Evolutionary conservation across 176 grass and related monocot genomes (phyloP), one percentile per base, ranked within the genome.

Genomic region (Hsuehochloa calcarea): DNA sequence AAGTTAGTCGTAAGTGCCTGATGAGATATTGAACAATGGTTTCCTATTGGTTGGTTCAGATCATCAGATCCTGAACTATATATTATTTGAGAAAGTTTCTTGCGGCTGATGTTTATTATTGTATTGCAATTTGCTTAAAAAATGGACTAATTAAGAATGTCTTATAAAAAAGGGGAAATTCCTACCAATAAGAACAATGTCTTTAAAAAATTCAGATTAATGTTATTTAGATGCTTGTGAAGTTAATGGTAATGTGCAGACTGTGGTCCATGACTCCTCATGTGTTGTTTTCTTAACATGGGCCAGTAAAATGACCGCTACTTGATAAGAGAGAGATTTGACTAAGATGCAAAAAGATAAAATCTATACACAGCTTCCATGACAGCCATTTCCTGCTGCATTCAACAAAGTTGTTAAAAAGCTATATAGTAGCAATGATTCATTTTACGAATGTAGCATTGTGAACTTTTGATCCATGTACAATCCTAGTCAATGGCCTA

Each of bases 201-300:
- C 78, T 27, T 86, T 77, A 77, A 70, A 85, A 40, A 45, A 70
- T 55, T 90, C 70, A 70, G 65, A 77, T 82, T 43, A 70, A 82
- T 86, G 78, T 67, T 65, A 77, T 82, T 90, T 90, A 77, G 41
- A 90, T 81, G 78, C 54, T 85, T 86, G 71, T 77, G 83, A 77
- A 85, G 54, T 90, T 81, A 89, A 81, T 90, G 64, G 83, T 69
- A 70, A 70, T 82, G 83, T 58, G 78, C 70, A 61, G 88, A 89
- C 22, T 61, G 74, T 76, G 83, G 78, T 86, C 83, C 83, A 82
- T 81, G 70, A 80, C 13, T 68, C 23, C 23, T 9, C 22, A 60
- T 88, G 78, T 43, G 77, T 82, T 54, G 71, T 71, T 90, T 85
- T 86, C 65, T 77, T 81, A 49, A 60, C 16, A 55, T 77, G 54